A percentile compares a stretch with the other conserved stretches of the same genome.
phyloP scores from a whole-genome alignment of 2,329 filamentous ascomycete species.

The Aspergillus brasiliensis region DNA sequence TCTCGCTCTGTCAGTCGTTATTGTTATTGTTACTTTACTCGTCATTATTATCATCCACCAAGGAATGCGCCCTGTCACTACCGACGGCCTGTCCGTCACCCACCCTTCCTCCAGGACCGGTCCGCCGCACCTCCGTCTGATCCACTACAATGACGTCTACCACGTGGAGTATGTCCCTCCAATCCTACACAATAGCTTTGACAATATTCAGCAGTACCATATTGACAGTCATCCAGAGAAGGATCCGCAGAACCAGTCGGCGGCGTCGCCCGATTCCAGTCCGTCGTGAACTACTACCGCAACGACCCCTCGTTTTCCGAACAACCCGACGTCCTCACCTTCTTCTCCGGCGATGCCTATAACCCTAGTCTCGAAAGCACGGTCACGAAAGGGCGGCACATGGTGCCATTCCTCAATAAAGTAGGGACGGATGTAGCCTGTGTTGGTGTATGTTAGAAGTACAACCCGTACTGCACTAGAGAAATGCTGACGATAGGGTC shows the following conservation, averaged over 20 bases:
- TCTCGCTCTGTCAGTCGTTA: not conserved
- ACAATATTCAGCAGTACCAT: not conserved
- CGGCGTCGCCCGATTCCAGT: constrained; percentile 78
- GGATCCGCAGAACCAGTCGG: constrained; percentile 79
- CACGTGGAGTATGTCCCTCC: constrained; percentile 66
- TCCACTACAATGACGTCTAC: constrained; percentile 95
- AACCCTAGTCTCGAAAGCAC: constrained; percentile 88
- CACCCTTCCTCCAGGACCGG: constrained; percentile 47
- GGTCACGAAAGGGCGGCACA: constrained; percentile 86
- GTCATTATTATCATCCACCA: not conserved
- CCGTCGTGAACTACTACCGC: constrained; percentile 73
- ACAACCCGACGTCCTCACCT: constrained; percentile 69
- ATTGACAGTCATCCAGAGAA: constrained; percentile 36
- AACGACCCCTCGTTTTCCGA: constrained; percentile 60
- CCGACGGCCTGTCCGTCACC: constrained; percentile 43
- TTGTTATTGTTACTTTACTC: not conserved
- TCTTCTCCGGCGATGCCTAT: constrained; percentile 92
- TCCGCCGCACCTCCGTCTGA: constrained; percentile 71
- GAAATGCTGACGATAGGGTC: constrained; percentile 15
- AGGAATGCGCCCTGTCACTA: constrained; percentile 32
- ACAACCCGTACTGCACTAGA: constrained; percentile 1
- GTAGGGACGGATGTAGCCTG: constrained; percentile 79
- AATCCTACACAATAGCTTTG: not conserved
- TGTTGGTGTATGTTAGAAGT: constrained; percentile 63
- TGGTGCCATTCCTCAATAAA: constrained; percentile 81